Evolutionary conservation across 306 rosid genomes (phyloP), one percentile per base, ranked within the genome.

Genomic region (Rosa multiflora): DNA sequence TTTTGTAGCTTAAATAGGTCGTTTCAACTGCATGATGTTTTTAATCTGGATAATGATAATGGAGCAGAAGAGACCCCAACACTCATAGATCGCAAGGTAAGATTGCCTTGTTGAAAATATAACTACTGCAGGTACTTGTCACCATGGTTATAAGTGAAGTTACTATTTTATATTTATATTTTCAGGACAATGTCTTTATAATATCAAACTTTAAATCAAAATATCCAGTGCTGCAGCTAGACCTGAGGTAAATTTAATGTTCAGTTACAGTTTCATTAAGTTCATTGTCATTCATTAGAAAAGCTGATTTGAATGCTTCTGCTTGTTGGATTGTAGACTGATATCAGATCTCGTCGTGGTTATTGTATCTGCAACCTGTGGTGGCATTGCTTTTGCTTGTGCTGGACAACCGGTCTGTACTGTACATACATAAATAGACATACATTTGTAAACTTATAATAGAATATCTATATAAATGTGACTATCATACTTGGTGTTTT

Each of bases 41-140:
- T 95, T 86, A 91, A 91, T 84, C 80, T 89, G 86, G 97, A 91
- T 74, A 88, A 67, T 76, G 97, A 91, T 61, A 91, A 93, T 83
- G 70, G 99, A 86, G 92, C 88, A 61, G 98, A 93, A 80, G 99
- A 95, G 8, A 95, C 99, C 37, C 99, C 99, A 18, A 95, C 87
- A 40, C 86, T 95, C 83, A 95, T 95, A 81, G 99, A 95, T 85
- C 94, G 98, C 21, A 95, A 90, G 96, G 99, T 95, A 84, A 82
- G 86, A n/a, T 74, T 71, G 39, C 70, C 74, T 49, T 71, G 47
- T 82, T 6, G 26, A 79, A 72, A 39, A 35, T 62, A 71, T 74
- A 32, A 67, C 76, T 66, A 53, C 58, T 58, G 70, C 5, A 43
- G 14, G 56, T 64, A 61, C 76, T 43, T 32, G 4, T 72, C 67